Evolutionary conservation across 2,329 filamentous ascomycete species (phyloP).

Genomic region (Thelonectria rubi): DNA sequence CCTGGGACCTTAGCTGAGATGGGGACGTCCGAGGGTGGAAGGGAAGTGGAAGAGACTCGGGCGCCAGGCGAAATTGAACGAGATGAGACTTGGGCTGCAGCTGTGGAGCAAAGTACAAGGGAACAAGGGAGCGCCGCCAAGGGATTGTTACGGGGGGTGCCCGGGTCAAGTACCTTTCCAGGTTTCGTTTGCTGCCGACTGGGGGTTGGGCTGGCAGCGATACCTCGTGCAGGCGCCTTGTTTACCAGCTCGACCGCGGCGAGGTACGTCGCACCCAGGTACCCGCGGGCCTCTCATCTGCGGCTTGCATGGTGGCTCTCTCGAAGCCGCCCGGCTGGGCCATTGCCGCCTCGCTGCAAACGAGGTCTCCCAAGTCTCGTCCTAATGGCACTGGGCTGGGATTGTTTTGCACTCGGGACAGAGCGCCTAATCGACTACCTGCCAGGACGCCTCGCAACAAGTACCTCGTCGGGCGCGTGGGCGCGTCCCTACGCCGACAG

Average conservation of each 20-base stretch:
- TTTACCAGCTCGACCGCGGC: too few species aligned
- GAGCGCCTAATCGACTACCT: too few species aligned
- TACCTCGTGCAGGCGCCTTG: neutral
- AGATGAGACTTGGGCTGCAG: conserved; percentile 43
- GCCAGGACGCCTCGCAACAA: conserved; percentile 12
- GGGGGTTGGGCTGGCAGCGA: neutral
- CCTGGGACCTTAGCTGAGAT: conserved; percentile 33
- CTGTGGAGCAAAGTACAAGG: conserved; percentile 28
- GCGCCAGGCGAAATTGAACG: conserved; percentile 45
- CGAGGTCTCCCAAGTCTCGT: conserved; percentile 3
- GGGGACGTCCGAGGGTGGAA: conserved; percentile 35
- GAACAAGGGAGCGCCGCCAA: neutral
- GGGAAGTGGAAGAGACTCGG: conserved; percentile 34
- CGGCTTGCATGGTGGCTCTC: neutral
- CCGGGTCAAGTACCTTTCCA: conserved; percentile 15
- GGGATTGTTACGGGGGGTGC: conserved; percentile 20
- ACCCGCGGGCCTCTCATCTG: neutral
- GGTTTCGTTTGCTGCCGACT: neutral
- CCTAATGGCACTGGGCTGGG: too few species aligned
- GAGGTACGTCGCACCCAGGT: neutral
- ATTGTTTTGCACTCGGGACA: too few species aligned
- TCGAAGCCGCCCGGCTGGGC: neutral
- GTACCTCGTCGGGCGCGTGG: conserved; percentile 23
- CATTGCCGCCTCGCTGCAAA: conserved; percentile 17
- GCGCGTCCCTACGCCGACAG: conserved; percentile 24